phyloP scores from a whole-genome alignment of 2,329 filamentous ascomycete species.

The Aspergillus proliferans region DNA sequence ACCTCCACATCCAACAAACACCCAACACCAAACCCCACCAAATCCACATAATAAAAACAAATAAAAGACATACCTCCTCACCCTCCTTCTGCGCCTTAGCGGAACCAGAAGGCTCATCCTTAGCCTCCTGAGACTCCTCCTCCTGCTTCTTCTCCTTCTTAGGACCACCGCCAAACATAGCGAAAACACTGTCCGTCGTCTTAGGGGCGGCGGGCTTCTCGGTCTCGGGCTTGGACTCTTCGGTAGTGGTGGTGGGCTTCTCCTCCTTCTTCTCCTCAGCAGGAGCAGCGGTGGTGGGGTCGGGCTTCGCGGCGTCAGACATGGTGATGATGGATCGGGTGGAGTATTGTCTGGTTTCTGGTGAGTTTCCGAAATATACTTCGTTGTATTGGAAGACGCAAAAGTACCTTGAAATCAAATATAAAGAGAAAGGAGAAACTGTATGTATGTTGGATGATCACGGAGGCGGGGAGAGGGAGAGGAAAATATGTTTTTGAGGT shows the following conservation, averaged over 20 bases:
- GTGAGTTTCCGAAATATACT: neutral
- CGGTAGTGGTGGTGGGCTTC: slow-evolving; percentile 27
- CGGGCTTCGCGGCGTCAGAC: slow-evolving; percentile 40
- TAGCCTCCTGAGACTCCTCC: slow-evolving; percentile 58
- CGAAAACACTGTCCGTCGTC: slow-evolving; percentile 65
- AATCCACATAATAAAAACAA: slow-evolving; percentile 7
- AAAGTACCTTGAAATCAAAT: neutral
- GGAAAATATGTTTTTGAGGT: slow-evolving; percentile 21
- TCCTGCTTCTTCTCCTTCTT: slow-evolving; percentile 95
- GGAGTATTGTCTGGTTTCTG: neutral
- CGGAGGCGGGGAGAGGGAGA: slow-evolving; percentile 8
- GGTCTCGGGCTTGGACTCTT: slow-evolving; percentile 23
- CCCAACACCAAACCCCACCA: slow-evolving; percentile 4
- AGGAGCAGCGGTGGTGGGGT: slow-evolving; percentile 37
- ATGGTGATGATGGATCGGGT: slow-evolving; percentile 19
- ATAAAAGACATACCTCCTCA: slow-evolving; percentile 48
- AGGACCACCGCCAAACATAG: slow-evolving; percentile 96
- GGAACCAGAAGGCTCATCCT: slow-evolving; percentile 80
- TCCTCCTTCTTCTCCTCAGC: slow-evolving; percentile 28
- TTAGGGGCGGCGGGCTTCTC: slow-evolving; percentile 29
- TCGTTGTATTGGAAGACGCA: neutral
- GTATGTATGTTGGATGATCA: slow-evolving; percentile 7
- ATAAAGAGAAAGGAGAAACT: slow-evolving; percentile 1
- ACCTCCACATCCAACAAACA: slow-evolving; percentile 5
- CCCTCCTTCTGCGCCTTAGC: slow-evolving; percentile 66